Percentiles rank a stretch among this genome's conserved stretches.
phyloP scores from a whole-genome alignment of 495 filamentous ascomycete genomes.

The Penicillium paradoxum region DNA sequence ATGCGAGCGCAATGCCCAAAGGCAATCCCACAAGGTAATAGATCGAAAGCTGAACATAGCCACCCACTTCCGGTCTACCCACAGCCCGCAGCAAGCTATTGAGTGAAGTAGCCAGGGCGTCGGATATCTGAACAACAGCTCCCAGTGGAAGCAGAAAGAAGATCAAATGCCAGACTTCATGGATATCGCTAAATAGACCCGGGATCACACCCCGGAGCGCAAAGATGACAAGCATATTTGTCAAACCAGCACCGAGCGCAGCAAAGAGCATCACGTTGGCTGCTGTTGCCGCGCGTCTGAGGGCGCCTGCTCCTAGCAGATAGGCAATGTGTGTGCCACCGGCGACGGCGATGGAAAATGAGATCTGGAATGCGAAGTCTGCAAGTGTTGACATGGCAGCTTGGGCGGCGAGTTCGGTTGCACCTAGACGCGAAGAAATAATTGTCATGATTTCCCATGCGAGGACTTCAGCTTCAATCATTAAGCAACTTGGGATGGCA shows the following conservation, averaged over 20 bases:
- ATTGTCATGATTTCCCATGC: slow-evolving; percentile 56
- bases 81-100: slow-evolving; percentile 24
- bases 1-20: slow-evolving; percentile 14
- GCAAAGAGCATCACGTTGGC: slow-evolving; percentile 11
- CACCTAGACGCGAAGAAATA: slow-evolving; percentile 41
- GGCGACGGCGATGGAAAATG: slow-evolving; percentile 58
- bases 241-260: slow-evolving; percentile 26
- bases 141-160: slow-evolving; percentile 19
- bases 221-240: slow-evolving; percentile 15
- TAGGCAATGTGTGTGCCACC: slow-evolving; percentile 61
- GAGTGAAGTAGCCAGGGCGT: slow-evolving; percentile 19
- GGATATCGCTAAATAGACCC: slow-evolving; percentile 35
- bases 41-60: slow-evolving; percentile 10
- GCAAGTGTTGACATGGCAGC: slow-evolving; percentile 52
- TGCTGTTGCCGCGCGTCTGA: slow-evolving; percentile 26
- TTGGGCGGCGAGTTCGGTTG: slow-evolving; percentile 49
- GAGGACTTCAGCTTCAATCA: slow-evolving; percentile 53
- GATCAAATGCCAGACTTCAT: slow-evolving; percentile 28
- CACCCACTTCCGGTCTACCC: slow-evolving; percentile 10
- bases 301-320: slow-evolving; percentile 48
- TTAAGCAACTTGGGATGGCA: slow-evolving; percentile 51
- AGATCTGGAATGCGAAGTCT: slow-evolving; percentile 54
- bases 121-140: slow-evolving; percentile 25
- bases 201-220: slow-evolving; percentile 17
- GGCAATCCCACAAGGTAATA: slow-evolving; percentile 19